These are phyloP conservation scores for Flagelloscypha sp. DNA, from an alignment of 768 basidiomycete genomes.

Conservation along the genomic window DNA sequence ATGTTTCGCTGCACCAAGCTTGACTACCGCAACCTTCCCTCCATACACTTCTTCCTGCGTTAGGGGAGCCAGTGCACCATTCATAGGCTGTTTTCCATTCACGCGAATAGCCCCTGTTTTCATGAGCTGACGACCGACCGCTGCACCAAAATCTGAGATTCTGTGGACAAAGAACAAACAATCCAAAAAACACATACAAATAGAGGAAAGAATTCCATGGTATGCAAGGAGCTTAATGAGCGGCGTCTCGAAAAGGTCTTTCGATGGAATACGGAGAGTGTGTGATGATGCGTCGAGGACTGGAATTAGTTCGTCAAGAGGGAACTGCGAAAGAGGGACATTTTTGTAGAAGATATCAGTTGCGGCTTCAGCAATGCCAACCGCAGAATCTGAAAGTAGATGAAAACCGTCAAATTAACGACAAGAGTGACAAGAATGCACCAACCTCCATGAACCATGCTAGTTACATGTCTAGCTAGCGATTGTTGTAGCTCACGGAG, in stretches of 20 bases:
- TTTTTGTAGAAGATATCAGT: conserved; percentile 34
- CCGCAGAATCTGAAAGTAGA: conserved; percentile 24
- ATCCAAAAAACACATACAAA: conserved; percentile 43
- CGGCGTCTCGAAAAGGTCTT: conserved; percentile 44
- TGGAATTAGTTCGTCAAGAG: too few species aligned
- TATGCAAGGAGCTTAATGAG: conserved; percentile 55
- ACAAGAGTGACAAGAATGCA: conserved; percentile 3
- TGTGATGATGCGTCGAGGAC: conserved; percentile 27
- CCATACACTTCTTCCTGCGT: too few species aligned
- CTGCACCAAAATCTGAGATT: too few species aligned
- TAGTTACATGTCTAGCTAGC: conserved; percentile 46
- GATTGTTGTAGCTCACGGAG: conserved; percentile 38
- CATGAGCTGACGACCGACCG: too few species aligned
- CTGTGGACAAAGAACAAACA: too few species aligned
- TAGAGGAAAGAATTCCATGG: conserved; percentile 52
- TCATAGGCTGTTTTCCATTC: too few species aligned
- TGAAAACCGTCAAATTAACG: conserved; percentile 2
- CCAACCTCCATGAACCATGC: conserved; percentile 34
- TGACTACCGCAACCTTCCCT: too few species aligned
- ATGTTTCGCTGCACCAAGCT: too few species aligned
- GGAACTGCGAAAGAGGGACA: too few species aligned
- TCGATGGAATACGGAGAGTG: conserved; percentile 47
- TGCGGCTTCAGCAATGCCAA: conserved; percentile 31
- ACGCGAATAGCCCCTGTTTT: too few species aligned
- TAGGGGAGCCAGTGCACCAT: too few species aligned